phyloP scores from a whole-genome alignment of 139 green algal genomes.

The Picochlorum sp. region DNA sequence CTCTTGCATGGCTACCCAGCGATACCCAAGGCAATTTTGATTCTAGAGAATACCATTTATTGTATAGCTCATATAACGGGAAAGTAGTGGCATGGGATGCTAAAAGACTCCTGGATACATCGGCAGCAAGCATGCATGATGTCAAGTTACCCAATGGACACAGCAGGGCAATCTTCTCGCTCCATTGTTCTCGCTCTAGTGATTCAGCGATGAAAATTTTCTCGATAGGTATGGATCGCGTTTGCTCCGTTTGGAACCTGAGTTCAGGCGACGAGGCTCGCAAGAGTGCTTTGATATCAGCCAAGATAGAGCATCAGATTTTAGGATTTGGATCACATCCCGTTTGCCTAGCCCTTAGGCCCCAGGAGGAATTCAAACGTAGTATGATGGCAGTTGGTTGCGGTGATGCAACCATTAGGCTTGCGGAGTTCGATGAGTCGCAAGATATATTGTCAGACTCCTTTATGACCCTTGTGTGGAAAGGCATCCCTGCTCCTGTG shows the following conservation, averaged over 20 bases:
- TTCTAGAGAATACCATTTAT: not conserved
- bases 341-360: not conserved
- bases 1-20: not conserved
- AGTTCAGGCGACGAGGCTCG: too few relatives aligned
- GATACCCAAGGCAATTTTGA: not conserved
- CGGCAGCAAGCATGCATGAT: not conserved
- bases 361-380: too few relatives aligned
- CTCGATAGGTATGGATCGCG: not conserved
- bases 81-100: not conserved
- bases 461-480: conserved; percentile 8
- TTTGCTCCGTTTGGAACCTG: not conserved
- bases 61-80: not conserved
- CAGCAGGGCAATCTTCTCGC: not conserved
- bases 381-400: conserved; percentile 11
- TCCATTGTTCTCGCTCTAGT: not conserved
- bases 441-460: not conserved
- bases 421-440: not conserved
- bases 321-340: not conserved
- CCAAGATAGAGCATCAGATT: not conserved
- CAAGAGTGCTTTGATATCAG: too few relatives aligned
- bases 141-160: not conserved
- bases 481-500: conserved; percentile 7
- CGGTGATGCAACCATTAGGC: conserved; percentile 13
- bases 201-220: not conserved
- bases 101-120: not conserved